Base-by-base conservation (phyloP, 1,284 basidiomycete genomes). In the Melampsora larici-populina region DNA sequence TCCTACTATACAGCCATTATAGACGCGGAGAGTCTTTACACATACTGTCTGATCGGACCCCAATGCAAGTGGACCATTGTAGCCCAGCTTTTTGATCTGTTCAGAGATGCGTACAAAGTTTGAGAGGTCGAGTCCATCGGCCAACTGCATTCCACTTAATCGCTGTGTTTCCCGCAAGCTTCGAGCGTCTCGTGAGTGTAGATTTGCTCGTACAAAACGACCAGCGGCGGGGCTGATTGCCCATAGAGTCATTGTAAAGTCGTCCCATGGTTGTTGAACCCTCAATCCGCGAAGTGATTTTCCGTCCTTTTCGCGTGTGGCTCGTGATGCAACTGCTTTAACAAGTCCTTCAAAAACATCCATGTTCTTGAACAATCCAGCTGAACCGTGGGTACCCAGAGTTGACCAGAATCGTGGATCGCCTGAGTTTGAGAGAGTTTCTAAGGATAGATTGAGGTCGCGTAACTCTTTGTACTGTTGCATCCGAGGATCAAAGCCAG, bases 1-100 rank as follows among this genome's bases (percentile, higher is more conserved):
- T 33, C 63, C 63, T 33, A 65, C 63, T 33, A 65, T 29, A 33
- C 33, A 65, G 7, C 63, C 63, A 65, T 65, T 65, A n/a, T 65
- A 36, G 43, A 31, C n/a, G 33, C 63, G 63, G 21, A 65, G 21
- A 8, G 9, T 8, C 31, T 62, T 62, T 8, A 62, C 24, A 21
- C 58, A 62, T 18, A 65, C 63, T 8, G 63, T 65, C n/a, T 65
- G 63, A 31, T 65, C 31, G 29, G 63, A 65, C 15, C 63, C 63
- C 7, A 65, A 17, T 8, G 63, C 63, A 13, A 65, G 29, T 24
- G 63, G 63, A 6, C 63, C 63, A 7, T 18, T 8, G 63, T 65
- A 65, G 17, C 43, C n/a, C 11, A 65, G n/a, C 17, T 13, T n/a
- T 36, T 65, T 51, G 21, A 65, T 21, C 7, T 21, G 33, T 33